Evolutionary conservation across 805 yeast species (phyloP), one percentile per base, ranked within the genome.

Genomic region (Cephaloascus fragrans): DNA sequence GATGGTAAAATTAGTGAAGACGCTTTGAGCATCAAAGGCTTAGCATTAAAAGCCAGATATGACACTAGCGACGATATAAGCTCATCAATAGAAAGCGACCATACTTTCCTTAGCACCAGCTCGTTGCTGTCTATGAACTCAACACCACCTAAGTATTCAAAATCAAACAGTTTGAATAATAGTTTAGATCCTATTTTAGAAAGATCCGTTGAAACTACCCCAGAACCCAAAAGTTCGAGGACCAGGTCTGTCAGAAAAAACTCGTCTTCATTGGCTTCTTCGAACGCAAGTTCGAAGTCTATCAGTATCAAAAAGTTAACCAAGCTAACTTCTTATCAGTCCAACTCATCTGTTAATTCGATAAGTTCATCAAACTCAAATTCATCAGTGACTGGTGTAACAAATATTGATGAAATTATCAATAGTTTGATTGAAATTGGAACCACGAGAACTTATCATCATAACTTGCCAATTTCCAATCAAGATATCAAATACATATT

Each of bases 351-450:
- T 1, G 40, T 50, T 18, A 43, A 43, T 26, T 44, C 52, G 12
- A 44, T 55, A 9, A 40, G 36, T 37, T 47, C 54, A n/a, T 43
- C 47, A 15, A 40, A 41, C 34, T 52, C 59, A 32, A 17, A 12
- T 8, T 8, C 8, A 17, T 17, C 34, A 5, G 6, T 12, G 12
- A 23, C 6, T 23, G 33, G 33, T 8, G 63, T 60, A n/a, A 47
- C 76, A 32, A 75, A 81, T 51, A 51, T 83, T 19, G 89, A 83
- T 55, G 61, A 71, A 4, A 69, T 80, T 20, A 81, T 83, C 45
- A 80, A 76, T 36, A 73, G 71, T 42, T 59, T 83, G 41, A 60
- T 82, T 29, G 69, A 68, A 20, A 57, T 71, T 10, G 83, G 83
- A 3, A 56, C 65, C 15, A 53, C 68, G 3, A 62, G 66, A 37